These are phyloP conservation scores for Hirsutella thompsonii DNA, from an alignment of 2,329 filamentous ascomycete species.

Conservation along the genomic window DNA sequence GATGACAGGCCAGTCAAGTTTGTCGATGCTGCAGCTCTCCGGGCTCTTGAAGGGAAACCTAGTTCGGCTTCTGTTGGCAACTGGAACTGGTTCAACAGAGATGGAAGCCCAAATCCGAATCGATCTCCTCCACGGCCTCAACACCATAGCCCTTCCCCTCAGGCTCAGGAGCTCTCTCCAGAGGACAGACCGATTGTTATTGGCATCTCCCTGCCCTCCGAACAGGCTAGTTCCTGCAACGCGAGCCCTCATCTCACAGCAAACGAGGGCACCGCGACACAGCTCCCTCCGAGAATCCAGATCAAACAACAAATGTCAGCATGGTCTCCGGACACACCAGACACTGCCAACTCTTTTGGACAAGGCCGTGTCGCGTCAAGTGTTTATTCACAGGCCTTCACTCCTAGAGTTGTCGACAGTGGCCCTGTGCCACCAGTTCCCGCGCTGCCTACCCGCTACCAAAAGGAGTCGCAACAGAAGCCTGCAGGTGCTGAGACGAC, in stretches of 20 bases:
- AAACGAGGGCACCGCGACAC: conserved; percentile 23
- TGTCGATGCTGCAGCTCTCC: conserved; percentile 45
- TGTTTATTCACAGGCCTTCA: conserved; percentile 45
- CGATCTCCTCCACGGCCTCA: conserved; percentile 14
- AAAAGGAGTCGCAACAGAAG: conserved; percentile 17
- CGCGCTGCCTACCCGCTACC: conserved; percentile 34
- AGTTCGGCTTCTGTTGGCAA: conserved; percentile 40
- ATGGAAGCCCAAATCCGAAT: conserved; percentile 16
- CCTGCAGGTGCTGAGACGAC: conserved; percentile 22
- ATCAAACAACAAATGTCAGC: conserved; percentile 24
- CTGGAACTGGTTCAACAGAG: conserved; percentile 42
- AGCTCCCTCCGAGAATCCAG: background rate
- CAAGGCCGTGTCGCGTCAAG: conserved; percentile 38
- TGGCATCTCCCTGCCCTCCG: conserved; percentile 51
- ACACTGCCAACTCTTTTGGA: conserved; percentile 28
- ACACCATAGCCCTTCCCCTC: conserved; percentile 7
- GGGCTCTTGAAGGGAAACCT: conserved; percentile 44
- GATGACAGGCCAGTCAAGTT: conserved; percentile 29
- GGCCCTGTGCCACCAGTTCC: conserved; percentile 46
- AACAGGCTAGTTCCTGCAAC: conserved; percentile 11
- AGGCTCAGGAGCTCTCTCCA: conserved; percentile 44
- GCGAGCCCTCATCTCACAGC: conserved; percentile 35
- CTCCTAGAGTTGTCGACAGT: conserved; percentile 15
- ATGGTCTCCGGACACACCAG: conserved; percentile 51
- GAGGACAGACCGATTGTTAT: conserved; percentile 61